These are phyloP conservation scores for Boletus sensibilis DNA, from an alignment of 768 basidiomycete species.

Conservation along the genomic window DNA sequence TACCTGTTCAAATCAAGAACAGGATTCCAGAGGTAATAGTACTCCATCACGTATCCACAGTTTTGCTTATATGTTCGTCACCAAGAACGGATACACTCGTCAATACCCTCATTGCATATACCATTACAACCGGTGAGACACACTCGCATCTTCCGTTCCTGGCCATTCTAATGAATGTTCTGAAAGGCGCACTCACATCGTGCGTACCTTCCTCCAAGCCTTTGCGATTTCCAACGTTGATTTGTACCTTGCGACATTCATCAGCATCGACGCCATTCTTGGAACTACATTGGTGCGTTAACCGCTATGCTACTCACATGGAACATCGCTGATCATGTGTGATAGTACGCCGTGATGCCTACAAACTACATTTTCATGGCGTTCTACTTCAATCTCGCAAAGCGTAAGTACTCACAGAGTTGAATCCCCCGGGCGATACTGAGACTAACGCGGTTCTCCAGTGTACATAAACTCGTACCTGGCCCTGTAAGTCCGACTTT, in stretches of 20 bases:
- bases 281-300: constrained; percentile 41
- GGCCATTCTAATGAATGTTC: not conserved
- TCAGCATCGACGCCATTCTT: constrained; percentile 46
- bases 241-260: not conserved
- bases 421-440: not conserved
- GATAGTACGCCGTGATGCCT: constrained; percentile 49
- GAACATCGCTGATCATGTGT: not conserved
- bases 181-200: constrained; percentile 41
- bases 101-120: constrained; percentile 47
- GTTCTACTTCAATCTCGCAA: constrained; percentile 53
- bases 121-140: constrained; percentile 51
- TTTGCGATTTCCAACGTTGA: not conserved
- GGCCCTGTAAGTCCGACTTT: constrained; percentile 35
- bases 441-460: constrained; percentile 13
- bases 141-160: constrained; percentile 14
- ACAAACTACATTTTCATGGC: constrained; percentile 54
- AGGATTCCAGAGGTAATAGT: constrained; percentile 45
- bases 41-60: not conserved
- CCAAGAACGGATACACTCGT: constrained; percentile 52
- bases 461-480: constrained; percentile 60
- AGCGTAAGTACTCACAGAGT: constrained; percentile 37
- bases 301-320: not conserved
- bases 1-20: constrained; percentile 49
- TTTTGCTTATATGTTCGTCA: not conserved
- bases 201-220: constrained; percentile 21